Conservation (phyloP, 2,329 filamentous ascomycete genomes). For the Penicillium frequentans region DNA sequence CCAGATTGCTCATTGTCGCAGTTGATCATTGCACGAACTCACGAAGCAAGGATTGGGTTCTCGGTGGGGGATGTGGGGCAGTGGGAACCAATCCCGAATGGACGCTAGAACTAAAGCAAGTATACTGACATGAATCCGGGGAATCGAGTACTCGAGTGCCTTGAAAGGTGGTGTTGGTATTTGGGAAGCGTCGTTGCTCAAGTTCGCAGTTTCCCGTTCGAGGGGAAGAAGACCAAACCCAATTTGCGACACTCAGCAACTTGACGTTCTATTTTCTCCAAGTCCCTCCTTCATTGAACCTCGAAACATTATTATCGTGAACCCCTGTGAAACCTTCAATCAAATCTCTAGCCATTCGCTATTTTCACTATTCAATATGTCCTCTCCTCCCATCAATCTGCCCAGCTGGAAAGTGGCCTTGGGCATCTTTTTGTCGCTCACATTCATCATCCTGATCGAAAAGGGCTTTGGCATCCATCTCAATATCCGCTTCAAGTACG, state of each 20-base stretch:
- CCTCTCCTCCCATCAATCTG: not conserved
- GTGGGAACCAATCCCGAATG: not conserved
- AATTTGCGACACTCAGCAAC: not conserved
- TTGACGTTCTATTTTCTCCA: not conserved
- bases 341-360: not conserved
- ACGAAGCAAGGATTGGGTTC: not conserved
- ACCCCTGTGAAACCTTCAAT: not conserved
- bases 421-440: not conserved
- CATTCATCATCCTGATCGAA: conserved; percentile 2
- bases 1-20: not conserved
- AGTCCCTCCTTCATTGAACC: not conserved
- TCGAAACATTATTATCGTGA: not conserved
- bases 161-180: too few relatives aligned
- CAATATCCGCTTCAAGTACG: not conserved
- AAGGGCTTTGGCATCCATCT: conserved; percentile 1
- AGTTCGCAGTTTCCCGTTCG: not conserved
- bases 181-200: not conserved
- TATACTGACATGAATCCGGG: too few relatives aligned
- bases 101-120: not conserved
- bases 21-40: not conserved
- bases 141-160: too few relatives aligned
- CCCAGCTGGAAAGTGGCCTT: not conserved
- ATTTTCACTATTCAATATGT: not conserved
- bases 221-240: not conserved
- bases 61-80: not conserved